These are phyloP conservation scores for Penicillium coffeae DNA, from an alignment of 495 filamentous ascomycete genomes.

Conservation along the genomic window DNA sequence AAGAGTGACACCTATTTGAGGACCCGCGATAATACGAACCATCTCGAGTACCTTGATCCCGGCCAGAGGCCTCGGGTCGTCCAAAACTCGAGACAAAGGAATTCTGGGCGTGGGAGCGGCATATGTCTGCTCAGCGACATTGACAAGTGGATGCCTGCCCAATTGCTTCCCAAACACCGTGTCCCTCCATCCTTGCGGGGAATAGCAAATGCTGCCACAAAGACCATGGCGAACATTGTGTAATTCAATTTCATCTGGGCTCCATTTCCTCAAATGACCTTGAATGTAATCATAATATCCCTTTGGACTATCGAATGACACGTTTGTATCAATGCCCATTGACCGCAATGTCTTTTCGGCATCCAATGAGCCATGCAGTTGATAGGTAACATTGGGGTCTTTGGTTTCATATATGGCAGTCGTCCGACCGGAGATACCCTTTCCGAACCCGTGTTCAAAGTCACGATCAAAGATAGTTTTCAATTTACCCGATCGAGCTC, in stretches of 20 bases:
- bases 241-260: constrained; percentile 33
- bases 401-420: constrained; percentile 30
- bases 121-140: constrained; percentile 13
- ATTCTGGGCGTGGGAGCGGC: constrained; percentile 16
- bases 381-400: constrained; percentile 25
- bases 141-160: constrained; percentile 20
- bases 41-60: constrained; percentile 58
- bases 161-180: constrained; percentile 25
- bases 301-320: neutral
- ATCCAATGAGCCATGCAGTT: constrained; percentile 31
- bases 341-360: constrained; percentile 15
- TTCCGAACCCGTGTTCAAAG: constrained; percentile 22
- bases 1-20: constrained; percentile 46
- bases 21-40: constrained; percentile 56
- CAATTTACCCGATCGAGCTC: constrained; percentile 12
- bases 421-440: constrained; percentile 17
- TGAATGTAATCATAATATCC: constrained; percentile 18
- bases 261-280: constrained; percentile 23
- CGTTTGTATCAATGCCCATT: constrained; percentile 23
- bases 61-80: constrained; percentile 41
- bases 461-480: constrained; percentile 11
- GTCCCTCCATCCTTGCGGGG: constrained; percentile 27
- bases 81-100: constrained; percentile 4
- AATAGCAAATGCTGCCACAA: constrained; percentile 33
- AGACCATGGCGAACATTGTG: constrained; percentile 26